Conservation (phyloP, 148 eudicot genomes). For the Talinum fruticosum region DNA sequence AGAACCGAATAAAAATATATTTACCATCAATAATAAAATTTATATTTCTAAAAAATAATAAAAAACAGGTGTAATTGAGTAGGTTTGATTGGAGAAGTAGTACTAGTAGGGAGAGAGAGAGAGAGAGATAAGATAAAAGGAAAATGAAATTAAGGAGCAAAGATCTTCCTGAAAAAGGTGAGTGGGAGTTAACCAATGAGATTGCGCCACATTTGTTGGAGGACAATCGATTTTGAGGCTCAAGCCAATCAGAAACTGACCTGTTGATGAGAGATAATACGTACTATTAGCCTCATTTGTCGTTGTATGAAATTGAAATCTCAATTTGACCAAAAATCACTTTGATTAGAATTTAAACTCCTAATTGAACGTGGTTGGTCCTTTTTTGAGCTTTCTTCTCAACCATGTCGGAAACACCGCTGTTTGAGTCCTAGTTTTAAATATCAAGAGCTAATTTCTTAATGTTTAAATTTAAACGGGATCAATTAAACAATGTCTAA, state of each 20-base stretch:
- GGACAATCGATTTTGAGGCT: conserved; percentile 1
- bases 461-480: neutral
- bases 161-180: conserved; percentile 2
- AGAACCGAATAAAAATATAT: no score
- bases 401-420: conserved; percentile 8
- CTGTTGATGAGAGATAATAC: neutral
- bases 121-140: neutral
- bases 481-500: no score
- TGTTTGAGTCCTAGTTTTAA: neutral
- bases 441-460: no score
- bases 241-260: conserved; percentile 13
- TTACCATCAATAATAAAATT: no score
- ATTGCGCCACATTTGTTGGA: conserved; percentile 1
- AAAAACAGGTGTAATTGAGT: no score
- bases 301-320: neutral
- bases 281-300: neutral
- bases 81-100: neutral
- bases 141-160: neutral
- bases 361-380: conserved; percentile 5
- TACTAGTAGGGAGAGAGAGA: neutral
- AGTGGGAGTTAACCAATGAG: neutral
- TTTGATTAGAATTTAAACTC: neutral
- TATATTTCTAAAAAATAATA: no score
- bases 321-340: conserved; percentile 18
- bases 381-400: conserved; percentile 2